Evolutionary conservation across 257 asterid genomes (phyloP).

Genomic region (Solanum infundibuliforme): DNA sequence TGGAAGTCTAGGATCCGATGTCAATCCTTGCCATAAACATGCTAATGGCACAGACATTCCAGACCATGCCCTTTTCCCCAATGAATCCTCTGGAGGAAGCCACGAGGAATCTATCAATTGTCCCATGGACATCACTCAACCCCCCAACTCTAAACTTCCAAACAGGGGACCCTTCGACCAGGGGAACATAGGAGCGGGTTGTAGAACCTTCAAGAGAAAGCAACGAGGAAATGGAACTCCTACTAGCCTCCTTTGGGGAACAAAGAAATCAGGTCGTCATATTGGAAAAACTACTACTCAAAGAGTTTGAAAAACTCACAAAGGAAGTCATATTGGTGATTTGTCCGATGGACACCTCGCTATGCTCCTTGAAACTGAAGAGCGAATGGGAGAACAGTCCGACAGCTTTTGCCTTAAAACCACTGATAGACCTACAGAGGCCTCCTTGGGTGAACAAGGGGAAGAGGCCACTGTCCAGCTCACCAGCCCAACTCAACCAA

Average conservation of each 20-base stretch:
- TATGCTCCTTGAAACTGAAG: background rate
- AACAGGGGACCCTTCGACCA: background rate
- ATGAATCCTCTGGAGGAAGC: background rate
- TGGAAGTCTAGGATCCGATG: background rate
- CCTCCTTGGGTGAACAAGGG: background rate
- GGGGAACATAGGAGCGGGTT: background rate
- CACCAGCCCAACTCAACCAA: background rate
- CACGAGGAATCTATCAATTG: background rate
- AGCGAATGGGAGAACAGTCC: background rate
- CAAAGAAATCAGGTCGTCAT: no score
- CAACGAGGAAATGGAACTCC: background rate
- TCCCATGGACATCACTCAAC: background rate
- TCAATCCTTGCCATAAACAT: background rate
- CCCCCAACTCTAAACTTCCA: background rate
- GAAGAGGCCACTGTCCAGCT: no score
- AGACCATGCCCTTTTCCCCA: background rate
- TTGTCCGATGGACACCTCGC: background rate
- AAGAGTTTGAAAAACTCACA: background rate
- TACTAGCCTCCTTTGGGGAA: background rate
- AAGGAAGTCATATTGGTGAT: no score
- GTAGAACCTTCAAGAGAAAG: background rate
- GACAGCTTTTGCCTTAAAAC: background rate
- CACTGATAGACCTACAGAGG: no score
- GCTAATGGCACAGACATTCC: background rate
- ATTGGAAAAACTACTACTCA: background rate